phyloP scores from a whole-genome alignment of 75 land plant genomes.

The Pseudotsuga menziesii region DNA sequence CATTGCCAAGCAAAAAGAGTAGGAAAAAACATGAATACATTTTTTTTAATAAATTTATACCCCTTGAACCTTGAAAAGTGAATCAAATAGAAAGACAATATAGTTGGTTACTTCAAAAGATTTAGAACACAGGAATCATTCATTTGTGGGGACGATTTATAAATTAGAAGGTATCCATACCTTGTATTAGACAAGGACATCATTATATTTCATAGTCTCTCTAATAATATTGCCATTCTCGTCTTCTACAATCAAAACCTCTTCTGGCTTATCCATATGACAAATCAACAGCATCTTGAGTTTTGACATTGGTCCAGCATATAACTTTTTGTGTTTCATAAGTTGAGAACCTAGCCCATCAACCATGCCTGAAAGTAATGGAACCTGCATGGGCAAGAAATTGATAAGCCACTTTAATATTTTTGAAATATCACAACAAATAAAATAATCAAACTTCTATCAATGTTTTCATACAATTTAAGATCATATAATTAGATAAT shows the following conservation, averaged over 20 bases:
- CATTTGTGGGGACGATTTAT: too few species aligned
- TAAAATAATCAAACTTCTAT: neutral
- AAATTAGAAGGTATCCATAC: constrained; percentile 17
- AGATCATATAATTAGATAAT: too few species aligned
- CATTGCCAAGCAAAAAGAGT: too few species aligned
- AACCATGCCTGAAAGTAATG: constrained; percentile 56
- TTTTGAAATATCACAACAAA: neutral
- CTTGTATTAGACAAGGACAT: constrained; percentile 99
- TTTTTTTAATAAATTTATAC: too few species aligned
- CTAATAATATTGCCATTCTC: constrained; percentile 99
- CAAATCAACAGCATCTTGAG: constrained; percentile 89
- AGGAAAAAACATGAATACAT: too few species aligned
- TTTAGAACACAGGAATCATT: too few species aligned
- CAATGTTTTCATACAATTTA: too few species aligned
- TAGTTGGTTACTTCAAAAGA: too few species aligned
- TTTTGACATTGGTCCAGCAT: constrained; percentile 82
- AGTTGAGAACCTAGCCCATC: constrained; percentile 76
- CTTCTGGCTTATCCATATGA: constrained; percentile 99
- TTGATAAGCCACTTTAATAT: neutral
- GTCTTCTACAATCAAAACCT: constrained; percentile 98
- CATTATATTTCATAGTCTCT: constrained; percentile 99
- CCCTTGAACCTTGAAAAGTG: too few species aligned
- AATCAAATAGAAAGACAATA: too few species aligned
- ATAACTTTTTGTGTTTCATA: constrained; percentile 69
- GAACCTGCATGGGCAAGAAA: constrained; percentile 24